Conservation (phyloP, 306 rosid genomes). For the Fragaria iinumae region DNA sequence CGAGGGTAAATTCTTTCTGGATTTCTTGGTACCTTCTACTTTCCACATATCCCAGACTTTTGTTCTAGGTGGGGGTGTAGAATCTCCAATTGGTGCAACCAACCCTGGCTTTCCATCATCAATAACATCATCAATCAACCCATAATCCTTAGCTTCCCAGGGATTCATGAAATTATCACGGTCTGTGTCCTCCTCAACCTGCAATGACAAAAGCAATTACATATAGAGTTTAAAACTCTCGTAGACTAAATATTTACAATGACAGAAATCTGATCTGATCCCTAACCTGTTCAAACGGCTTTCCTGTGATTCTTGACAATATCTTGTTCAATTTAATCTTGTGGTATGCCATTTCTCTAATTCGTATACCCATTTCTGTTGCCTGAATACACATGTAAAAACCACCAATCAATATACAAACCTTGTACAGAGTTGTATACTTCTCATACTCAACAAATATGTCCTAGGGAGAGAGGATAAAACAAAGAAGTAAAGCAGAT, state of each 20-base stretch:
- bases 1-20: conserved; percentile 63
- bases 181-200: conserved; percentile 77
- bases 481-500: neutral
- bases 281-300: conserved; percentile 68
- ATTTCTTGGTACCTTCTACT: conserved; percentile 53
- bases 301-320: conserved; percentile 76
- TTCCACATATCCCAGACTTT: conserved; percentile 57
- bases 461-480: neutral
- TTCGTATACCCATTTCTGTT: conserved; percentile 69
- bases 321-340: conserved; percentile 85
- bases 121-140: conserved; percentile 73
- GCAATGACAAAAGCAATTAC: conserved; percentile 19
- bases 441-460: neutral
- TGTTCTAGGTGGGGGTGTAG: conserved; percentile 71
- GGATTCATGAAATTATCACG: conserved; percentile 92
- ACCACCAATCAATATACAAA: conserved; percentile 10
- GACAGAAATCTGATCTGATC: conserved; percentile 9
- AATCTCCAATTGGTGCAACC: conserved; percentile 72
- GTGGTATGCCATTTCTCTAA: conserved; percentile 86
- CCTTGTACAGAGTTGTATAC: neutral
- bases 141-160: conserved; percentile 94
- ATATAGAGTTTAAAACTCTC: neutral
- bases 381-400: conserved; percentile 46
- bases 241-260: neutral
- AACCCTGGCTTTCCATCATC: conserved; percentile 96